Evolutionary conservation across 164 flowering plant species (phyloP), one percentile per base, ranked within the genome.

Genomic region (Piper longum): DNA sequence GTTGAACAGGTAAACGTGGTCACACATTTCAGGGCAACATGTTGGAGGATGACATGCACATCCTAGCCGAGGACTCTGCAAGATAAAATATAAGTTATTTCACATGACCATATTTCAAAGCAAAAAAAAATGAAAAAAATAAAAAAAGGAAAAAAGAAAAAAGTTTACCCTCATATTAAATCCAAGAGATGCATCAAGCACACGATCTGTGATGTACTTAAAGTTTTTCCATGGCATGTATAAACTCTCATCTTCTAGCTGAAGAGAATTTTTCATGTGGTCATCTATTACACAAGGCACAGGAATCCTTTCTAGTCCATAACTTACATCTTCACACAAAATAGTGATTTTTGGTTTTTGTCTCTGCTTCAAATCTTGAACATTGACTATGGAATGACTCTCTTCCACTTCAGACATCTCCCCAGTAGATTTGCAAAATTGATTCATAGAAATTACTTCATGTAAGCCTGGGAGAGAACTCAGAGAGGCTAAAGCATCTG

Each of bases 1-100:
- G 73, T 86, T 81, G 70, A 95, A 95, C 57, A 88, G 92, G 74
- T 88, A 95, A 7, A 95, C 95, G 72, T 95, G 99, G 71, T 90
- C 95, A 74, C 99, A 95, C 18, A 72, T 71, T 67, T 75, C 86
- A 59, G 95, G 77, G 75, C 70, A 69, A 83, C 97, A 95, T 4
- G 73, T 62, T 66, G 81, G 71, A 59, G 70, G 66, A 5, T 75
- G 64, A 69, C 97, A 91, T 75, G 79, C 77, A 82, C 99, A 91
- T 16, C 93, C 89, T 73, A 87, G 67, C 64, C 85, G 95, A 45
- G 77, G 76, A 80, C 86, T 79, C 99, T 91, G 83, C 74, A 78
- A 5, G 26, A 45, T 57, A 42, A 9, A 48, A 9, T 48, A 3
- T 48, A 12, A 48, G 52, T 9, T 48, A 8, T 48, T 5, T 41